These are phyloP conservation scores for Boletus sensibilis DNA, from an alignment of 768 basidiomycete genomes.

Conservation along the genomic window DNA sequence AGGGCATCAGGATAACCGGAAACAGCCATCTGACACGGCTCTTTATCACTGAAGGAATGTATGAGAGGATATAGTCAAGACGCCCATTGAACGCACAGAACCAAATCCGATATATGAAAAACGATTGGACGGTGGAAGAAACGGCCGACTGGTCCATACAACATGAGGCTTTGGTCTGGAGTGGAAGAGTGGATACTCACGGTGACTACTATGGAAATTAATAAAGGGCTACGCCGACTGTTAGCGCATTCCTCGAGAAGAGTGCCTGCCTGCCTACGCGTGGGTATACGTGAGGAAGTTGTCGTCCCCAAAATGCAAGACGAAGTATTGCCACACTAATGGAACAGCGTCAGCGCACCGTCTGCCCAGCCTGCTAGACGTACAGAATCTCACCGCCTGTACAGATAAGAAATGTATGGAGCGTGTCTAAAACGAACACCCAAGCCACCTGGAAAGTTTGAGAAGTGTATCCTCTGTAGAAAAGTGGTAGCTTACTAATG, in stretches of 20 bases:
- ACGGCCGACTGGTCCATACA: slow-evolving; percentile 15
- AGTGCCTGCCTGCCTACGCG: slow-evolving; percentile 16
- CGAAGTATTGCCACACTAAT: slow-evolving; percentile 25
- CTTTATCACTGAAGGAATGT: slow-evolving; percentile 8
- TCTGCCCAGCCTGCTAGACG: not conserved
- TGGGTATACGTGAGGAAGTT: slow-evolving; percentile 14
- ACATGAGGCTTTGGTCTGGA: slow-evolving; percentile 15
- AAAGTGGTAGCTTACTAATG: slow-evolving; percentile 7
- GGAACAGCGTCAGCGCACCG: not conserved
- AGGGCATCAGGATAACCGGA: slow-evolving; percentile 16
- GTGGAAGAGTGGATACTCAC: slow-evolving; percentile 10
- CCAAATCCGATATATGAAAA: slow-evolving; percentile 30
- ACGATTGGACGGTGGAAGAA: slow-evolving; percentile 23
- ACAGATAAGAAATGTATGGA: slow-evolving; percentile 18
- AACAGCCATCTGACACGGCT: slow-evolving; percentile 20
- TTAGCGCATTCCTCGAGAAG: slow-evolving; percentile 10
- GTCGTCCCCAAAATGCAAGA: slow-evolving; percentile 22
- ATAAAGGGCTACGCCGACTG: slow-evolving; percentile 14
- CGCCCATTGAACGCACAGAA: slow-evolving; percentile 9
- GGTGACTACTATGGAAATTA: slow-evolving; percentile 22
- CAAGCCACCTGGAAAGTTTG: slow-evolving; percentile 18
- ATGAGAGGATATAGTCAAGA: not conserved
- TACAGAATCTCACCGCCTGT: slow-evolving; percentile 14
- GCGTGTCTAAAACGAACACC: slow-evolving; percentile 20
- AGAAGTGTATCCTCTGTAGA: not conserved